A percentile compares a stretch with the other conserved stretches of the same genome.
Conservation (phyloP, 768 basidiomycete species). For the Boletus tomentosulus region DNA sequence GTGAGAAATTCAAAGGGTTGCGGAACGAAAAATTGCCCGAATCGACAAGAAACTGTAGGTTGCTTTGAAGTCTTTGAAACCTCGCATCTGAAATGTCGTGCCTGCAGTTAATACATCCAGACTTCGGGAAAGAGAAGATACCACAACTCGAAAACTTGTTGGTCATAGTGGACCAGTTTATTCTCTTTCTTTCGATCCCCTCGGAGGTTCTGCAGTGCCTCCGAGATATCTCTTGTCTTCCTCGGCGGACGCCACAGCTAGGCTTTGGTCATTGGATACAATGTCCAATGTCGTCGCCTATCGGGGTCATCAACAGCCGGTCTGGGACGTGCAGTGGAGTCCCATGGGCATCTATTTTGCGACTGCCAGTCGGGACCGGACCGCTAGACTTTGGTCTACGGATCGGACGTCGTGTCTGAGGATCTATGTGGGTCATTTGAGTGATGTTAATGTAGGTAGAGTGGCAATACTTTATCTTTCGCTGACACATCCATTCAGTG, state of each 20-base stretch:
- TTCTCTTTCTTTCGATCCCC: conserved; percentile 88
- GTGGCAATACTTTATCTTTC: neutral
- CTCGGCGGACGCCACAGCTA: conserved; percentile 86
- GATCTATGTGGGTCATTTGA: conserved; percentile 93
- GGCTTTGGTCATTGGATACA: conserved; percentile 95
- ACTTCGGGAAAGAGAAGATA: conserved; percentile 74
- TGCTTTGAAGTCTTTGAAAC: neutral
- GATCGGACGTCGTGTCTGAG: conserved; percentile 83
- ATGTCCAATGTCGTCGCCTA: conserved; percentile 92
- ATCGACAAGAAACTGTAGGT: conserved; percentile 67
- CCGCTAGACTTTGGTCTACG: conserved; percentile 94
- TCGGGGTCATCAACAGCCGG: conserved; percentile 92
- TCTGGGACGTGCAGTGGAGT: conserved; percentile 99
- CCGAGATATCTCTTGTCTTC: conserved; percentile 87
- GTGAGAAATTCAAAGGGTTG: conserved; percentile 76
- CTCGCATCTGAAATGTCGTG: conserved; percentile 2
- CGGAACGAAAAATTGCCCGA: conserved; percentile 70
- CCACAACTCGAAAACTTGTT: conserved; percentile 87
- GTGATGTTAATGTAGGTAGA: conserved; percentile 88
- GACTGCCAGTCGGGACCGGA: conserved; percentile 88
- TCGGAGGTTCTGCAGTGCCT: conserved; percentile 78
- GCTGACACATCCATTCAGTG: conserved; percentile 50
- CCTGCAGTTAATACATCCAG: conserved; percentile 50
- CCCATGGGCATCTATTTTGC: conserved; percentile 99
- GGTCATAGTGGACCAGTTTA: conserved; percentile 98